Base-by-base conservation (phyloP, 1,284 basidiomycete species). In the Irpex sp. region DNA sequence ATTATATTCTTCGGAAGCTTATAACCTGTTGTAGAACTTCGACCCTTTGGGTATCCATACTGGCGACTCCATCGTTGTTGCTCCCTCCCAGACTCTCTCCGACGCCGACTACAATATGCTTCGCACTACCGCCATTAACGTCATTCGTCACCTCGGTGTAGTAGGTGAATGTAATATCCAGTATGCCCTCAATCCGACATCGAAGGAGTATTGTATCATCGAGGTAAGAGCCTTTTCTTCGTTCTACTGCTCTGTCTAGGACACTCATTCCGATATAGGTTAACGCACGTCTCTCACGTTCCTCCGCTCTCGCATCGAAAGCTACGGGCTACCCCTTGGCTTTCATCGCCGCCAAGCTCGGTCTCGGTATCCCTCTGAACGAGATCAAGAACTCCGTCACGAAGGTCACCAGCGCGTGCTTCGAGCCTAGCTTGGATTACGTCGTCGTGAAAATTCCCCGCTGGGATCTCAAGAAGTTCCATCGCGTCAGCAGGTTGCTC, bases 161-260 rank as follows among this genome's bases (percentile, higher is more conserved):
- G 84, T 99, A 63, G 96, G 97, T 64, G 96, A 99, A 79, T 96
- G 97, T 77, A 99, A 99, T 75, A 98, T 99, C 65, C 96, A 99
- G 76, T 99, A 98, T 72, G 96, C 97, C 1, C 84, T 99, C 69
- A 98, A 98, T 77, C 96, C 97, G 0, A 84, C 82, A 58, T 97
- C 94, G 21, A 90, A 93, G 72, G 94, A 98, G 74, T 99, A 98
- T 77, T 98, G 96, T 76, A 98, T 99, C 72, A 98, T 99, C 74
- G 96, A 99, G 81, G 90, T 89, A 60, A 61, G 74, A 16, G 28
- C 28, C 5, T 8, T 19, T 28, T 5, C 3, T 28, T 28, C 28
- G 28, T 28, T 28, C 5, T 28, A 5, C 4, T 28, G 28, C 28
- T 4, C 28, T 28, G 28, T 28, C 28, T 28, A 28, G 4, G 28